Conservation (phyloP, 768 basidiomycete genomes). For the Phanerodontia chrysosporium region DNA sequence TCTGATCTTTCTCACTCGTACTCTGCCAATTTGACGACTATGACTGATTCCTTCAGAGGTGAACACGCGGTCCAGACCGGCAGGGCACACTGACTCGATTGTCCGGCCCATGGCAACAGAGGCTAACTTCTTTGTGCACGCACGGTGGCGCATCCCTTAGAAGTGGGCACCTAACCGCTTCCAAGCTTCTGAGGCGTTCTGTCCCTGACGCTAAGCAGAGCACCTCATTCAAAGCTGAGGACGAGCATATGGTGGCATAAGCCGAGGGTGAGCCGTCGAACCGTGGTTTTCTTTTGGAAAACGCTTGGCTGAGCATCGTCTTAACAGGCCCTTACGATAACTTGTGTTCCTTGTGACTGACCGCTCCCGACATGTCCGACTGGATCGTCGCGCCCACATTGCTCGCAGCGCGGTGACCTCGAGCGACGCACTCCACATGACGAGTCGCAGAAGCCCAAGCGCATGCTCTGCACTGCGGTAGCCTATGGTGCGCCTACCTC, state of each 20-base stretch:
- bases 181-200: background rate
- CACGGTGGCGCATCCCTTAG: background rate
- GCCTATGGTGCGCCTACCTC: background rate
- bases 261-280: conserved; percentile 4
- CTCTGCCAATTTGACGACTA: background rate
- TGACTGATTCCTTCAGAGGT: background rate
- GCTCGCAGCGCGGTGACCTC: background rate
- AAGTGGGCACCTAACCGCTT: background rate
- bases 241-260: background rate
- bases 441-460: background rate
- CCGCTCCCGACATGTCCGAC: background rate
- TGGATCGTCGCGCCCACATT: conserved; percentile 1
- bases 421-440: background rate
- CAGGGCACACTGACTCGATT: background rate
- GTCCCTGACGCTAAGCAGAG: background rate
- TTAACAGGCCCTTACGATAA: background rate
- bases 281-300: background rate
- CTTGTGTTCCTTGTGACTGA: background rate
- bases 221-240: background rate
- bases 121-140: background rate
- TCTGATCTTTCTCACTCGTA: background rate
- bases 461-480: background rate
- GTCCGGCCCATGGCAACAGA: background rate
- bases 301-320: background rate
- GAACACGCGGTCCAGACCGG: background rate